Evolutionary conservation across 306 rosid species (phyloP).

Genomic region (Arachis hypogaea): DNA sequence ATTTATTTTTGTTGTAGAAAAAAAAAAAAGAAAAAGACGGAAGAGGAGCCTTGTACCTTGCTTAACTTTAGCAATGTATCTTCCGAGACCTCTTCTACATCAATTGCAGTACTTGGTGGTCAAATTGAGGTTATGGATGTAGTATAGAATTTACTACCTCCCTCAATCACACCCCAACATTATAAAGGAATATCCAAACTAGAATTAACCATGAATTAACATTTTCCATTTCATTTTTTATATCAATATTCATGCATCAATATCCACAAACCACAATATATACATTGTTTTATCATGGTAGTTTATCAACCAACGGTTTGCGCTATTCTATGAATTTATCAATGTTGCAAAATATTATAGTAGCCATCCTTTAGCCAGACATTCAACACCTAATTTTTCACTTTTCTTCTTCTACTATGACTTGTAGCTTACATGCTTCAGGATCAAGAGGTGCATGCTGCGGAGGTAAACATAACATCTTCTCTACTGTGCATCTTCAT

Average conservation of each 20-base stretch:
- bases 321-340: conserved; percentile 23
- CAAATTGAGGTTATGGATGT: conserved; percentile 29
- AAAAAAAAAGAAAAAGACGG: not conserved
- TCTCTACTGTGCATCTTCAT: conserved; percentile 11
- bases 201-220: conserved; percentile 3
- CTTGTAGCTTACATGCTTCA: conserved; percentile 76
- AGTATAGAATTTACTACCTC: conserved; percentile 27
- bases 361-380: not conserved
- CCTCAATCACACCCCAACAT: conserved; percentile 32
- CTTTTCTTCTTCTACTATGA: conserved; percentile 26
- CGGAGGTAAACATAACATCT: conserved; percentile 62
- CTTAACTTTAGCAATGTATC: conserved; percentile 41
- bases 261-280: not conserved
- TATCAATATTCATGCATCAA: not conserved
- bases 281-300: not conserved
- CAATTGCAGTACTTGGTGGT: conserved; percentile 20
- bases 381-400: conserved; percentile 14
- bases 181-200: conserved; percentile 4
- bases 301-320: conserved; percentile 4
- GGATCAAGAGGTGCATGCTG: conserved; percentile 95
- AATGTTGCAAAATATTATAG: conserved; percentile 8
- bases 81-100: conserved; percentile 35
- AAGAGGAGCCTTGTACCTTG: conserved; percentile 43
- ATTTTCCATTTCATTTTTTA: conserved; percentile 15
- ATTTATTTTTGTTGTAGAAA: not conserved